Percentiles rank a stretch among this genome's conserved stretches.
Conservation (phyloP, 495 filamentous ascomycete species). For the Peziza echinospora region DNA sequence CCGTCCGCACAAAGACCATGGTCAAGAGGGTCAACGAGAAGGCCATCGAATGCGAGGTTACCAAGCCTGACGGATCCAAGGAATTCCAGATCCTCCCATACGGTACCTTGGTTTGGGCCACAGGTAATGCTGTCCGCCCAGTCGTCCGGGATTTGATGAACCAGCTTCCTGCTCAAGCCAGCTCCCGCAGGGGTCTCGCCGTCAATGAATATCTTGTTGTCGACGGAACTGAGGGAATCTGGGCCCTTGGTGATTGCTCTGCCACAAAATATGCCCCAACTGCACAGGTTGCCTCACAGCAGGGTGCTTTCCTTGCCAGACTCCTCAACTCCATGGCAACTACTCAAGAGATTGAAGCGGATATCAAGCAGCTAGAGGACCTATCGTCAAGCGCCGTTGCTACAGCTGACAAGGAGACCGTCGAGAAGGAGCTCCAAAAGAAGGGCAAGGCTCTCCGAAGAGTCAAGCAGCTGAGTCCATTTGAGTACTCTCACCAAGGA, state of each 20-base stretch:
- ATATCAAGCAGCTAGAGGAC: constrained; percentile 40
- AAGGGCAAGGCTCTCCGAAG: constrained; percentile 67
- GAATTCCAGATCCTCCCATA: constrained; percentile 64
- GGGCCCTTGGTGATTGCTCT: constrained; percentile 71
- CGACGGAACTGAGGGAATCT: constrained; percentile 87
- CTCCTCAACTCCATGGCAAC: constrained; percentile 97
- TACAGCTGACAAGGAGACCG: constrained; percentile 25
- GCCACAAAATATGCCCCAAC: constrained; percentile 95
- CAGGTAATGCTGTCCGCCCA: constrained; percentile 79
- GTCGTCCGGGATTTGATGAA: constrained; percentile 76
- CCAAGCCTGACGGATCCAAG: constrained; percentile 71
- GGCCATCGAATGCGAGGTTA: constrained; percentile 76
- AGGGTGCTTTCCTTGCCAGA: constrained; percentile 83
- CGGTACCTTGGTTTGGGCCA: constrained; percentile 94
- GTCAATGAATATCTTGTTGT: constrained; percentile 98
- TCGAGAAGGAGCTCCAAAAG: constrained; percentile 57
- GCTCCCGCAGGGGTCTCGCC: constrained; percentile 80
- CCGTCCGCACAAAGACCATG: constrained; percentile 94
- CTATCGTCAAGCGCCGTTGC: constrained; percentile 31
- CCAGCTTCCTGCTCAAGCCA: constrained; percentile 81
- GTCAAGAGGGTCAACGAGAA: constrained; percentile 94
- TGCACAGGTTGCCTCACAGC: constrained; percentile 87
- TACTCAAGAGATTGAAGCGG: constrained; percentile 54
- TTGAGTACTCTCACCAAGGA: constrained; percentile 95
- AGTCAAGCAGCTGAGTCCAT: constrained; percentile 83